Base-by-base conservation (phyloP, 108 stramenopile genomes). In the Cyclotella distinguenda region DNA sequence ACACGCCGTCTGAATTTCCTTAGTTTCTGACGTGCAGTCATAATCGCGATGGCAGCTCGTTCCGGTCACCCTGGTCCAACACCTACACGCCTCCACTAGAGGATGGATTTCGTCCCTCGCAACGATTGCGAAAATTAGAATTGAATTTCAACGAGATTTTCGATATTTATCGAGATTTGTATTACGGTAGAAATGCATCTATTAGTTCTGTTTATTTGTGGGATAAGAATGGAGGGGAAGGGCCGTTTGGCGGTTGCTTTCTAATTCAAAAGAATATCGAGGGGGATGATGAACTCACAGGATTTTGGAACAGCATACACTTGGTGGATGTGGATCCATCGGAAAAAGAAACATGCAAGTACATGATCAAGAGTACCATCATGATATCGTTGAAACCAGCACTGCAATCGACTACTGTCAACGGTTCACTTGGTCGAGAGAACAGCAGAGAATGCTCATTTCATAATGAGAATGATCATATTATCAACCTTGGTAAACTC, bases 231-330 rank as follows among this genome's bases (percentile, higher is more conserved):
- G 38, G 6, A 63, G 54, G 16, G 47, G 31, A 22, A 23, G 9
- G 23, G 10, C 16, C 65, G 5, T 91, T 90, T 53, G 87, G 77
- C 19, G 91, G 88, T 1, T 84, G 85, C 64, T 97, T 98, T 68
- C 77, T 96, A 21, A 87, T 98, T 60, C 89, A 89, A 34, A 97
- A 97, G 68, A 59, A 57, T 6, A 63, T 86, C 11, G 54, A 60
- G 10, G 70, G 33, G 26, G 39, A 49, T 5, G 28, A 51, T 32
- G 77, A 74, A 1, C 10, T 34, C 26, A 11, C 10, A 1, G 11
- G 5, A 3, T 18, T 3, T 23, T 99, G 98, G 98, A 88, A 97
- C 66, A 87, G 86, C 55, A 88, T 92, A 26, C 96, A 97, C 74
- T 74, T 95, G 10, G 86, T 97, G 3, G 84, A 91, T 64, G 92